Base-by-base conservation (phyloP, 2,329 filamentous ascomycete species). In the Colletotrichum limetticola region DNA sequence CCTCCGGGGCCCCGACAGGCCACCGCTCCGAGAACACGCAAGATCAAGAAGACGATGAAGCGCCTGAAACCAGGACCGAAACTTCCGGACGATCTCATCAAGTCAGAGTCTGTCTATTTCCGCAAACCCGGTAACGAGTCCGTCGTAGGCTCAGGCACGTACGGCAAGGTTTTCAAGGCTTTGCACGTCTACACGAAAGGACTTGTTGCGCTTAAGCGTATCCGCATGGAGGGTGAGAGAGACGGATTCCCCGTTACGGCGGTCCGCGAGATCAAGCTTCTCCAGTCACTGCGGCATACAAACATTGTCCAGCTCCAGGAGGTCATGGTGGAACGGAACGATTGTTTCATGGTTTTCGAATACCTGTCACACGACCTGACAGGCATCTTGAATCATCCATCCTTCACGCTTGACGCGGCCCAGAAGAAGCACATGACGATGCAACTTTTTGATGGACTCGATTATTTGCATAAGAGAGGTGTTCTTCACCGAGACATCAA, bases 261-360 rank as follows among this genome's bases (percentile, higher is more conserved):
- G 0, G 94, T 97, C 30, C 91, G 95, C 73, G 95, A 98, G 82
- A 95, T 98, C 85, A 97, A 97, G 81, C 86, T 98, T 28, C 87
- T 98, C n/a, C 95, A 97, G 79, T 95, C 94, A 4, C 87, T 97
- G 26, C 92, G 92, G 75, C 94, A 97, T 78, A 85, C 88, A 72
- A 97, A 97, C 78, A 92, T 98, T 63, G 94, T 98, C 70, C 91
- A 92, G 53, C 85, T 98, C 22, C 91, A 94, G 76, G 95, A 98
- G 83, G 94, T 97, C 76, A 99, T 99, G 97, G 97, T 99, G 2
- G 97, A 99, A 84, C 94, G 93, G 80, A 98, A 98, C 77, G 95
- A 98, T 83, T 99, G 97, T 82, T 99, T 97, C 83, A 99, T 99
- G 97, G 97, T 99, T 3, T 99, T 99, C 76, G 97, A 99, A 82